Conservation (phyloP, 352 stramenopile species). For the Halophytophthora batemanensis region DNA sequence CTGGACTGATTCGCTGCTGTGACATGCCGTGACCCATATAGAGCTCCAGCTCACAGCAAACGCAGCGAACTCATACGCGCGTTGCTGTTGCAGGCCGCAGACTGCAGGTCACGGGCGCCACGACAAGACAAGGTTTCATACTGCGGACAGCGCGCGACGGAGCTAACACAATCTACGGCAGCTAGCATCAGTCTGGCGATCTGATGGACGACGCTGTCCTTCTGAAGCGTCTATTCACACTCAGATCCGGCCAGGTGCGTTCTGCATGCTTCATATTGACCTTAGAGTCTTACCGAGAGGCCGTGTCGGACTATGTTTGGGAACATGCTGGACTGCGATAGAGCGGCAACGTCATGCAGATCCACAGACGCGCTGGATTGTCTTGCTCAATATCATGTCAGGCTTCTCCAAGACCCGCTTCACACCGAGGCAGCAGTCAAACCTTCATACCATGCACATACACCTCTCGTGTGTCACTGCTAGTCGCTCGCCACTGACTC, state of each 20-base stretch:
- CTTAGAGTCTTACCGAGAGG: background rate
- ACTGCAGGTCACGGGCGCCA: background rate
- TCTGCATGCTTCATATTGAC: background rate
- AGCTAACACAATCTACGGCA: background rate
- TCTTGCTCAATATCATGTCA: slow-evolving; percentile 22
- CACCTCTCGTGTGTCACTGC: background rate
- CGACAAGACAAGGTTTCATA: too few species aligned
- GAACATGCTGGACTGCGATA: background rate
- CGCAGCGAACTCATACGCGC: background rate
- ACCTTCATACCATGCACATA: background rate
- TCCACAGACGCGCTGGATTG: slow-evolving; percentile 1
- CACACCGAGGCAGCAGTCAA: background rate
- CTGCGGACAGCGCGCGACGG: too few species aligned
- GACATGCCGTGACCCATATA: slow-evolving; percentile 16
- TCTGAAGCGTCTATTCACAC: too few species aligned
- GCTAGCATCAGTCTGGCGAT: too few species aligned
- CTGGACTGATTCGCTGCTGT: slow-evolving; percentile 15
- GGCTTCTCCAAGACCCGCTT: slow-evolving; percentile 3
- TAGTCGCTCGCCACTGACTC: background rate
- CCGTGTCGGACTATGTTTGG: background rate
- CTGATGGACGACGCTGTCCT: background rate
- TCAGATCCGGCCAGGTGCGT: too few species aligned
- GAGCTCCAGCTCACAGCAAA: background rate
- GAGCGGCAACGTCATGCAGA: slow-evolving; percentile 17
- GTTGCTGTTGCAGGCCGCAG: background rate